phyloP scores from a whole-genome alignment of 495 filamentous ascomycete genomes.

The Zalerion maritima region DNA sequence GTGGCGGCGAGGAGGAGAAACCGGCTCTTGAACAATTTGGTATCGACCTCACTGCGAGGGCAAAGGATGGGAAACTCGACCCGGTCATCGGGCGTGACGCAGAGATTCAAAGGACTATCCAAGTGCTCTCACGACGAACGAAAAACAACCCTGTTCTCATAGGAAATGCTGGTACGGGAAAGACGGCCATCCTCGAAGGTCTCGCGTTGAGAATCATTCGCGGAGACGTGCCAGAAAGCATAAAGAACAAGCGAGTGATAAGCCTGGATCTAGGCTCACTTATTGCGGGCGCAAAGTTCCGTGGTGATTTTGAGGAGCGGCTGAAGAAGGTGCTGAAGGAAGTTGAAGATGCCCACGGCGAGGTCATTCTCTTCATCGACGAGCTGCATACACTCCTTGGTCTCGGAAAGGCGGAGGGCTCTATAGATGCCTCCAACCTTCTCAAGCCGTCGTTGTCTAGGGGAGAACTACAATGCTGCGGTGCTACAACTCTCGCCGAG shows the following conservation, averaged over 20 bases:
- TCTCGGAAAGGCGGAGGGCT: slow-evolving; percentile 87
- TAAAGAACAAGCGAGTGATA: slow-evolving; percentile 87
- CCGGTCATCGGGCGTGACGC: slow-evolving; percentile 87
- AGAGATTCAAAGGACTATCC: slow-evolving; percentile 88
- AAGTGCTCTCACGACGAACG: slow-evolving; percentile 79
- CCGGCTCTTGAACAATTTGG: slow-evolving; percentile 81
- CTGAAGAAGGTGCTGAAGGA: slow-evolving; percentile 83
- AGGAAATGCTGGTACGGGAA: slow-evolving; percentile 83
- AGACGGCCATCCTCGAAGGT: slow-evolving; percentile 89
- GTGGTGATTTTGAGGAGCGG: slow-evolving; percentile 92
- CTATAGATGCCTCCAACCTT: slow-evolving; percentile 89
- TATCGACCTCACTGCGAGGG: slow-evolving; percentile 74
- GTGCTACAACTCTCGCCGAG: slow-evolving; percentile 84
- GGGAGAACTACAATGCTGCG: slow-evolving; percentile 88
- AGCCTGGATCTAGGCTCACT: slow-evolving; percentile 76
- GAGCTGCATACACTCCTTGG: slow-evolving; percentile 87
- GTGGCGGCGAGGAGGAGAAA: slow-evolving; percentile 61
- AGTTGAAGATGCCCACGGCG: slow-evolving; percentile 74
- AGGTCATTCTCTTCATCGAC: slow-evolving; percentile 88
- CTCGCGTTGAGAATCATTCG: slow-evolving; percentile 79
- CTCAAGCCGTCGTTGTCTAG: slow-evolving; percentile 86
- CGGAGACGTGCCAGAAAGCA: slow-evolving; percentile 89
- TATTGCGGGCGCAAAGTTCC: slow-evolving; percentile 89
- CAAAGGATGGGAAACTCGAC: slow-evolving; percentile 80
- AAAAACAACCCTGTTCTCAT: slow-evolving; percentile 97